phyloP scores from a whole-genome alignment of 2,329 filamentous ascomycete species.

The Pyrenophora graminea region DNA sequence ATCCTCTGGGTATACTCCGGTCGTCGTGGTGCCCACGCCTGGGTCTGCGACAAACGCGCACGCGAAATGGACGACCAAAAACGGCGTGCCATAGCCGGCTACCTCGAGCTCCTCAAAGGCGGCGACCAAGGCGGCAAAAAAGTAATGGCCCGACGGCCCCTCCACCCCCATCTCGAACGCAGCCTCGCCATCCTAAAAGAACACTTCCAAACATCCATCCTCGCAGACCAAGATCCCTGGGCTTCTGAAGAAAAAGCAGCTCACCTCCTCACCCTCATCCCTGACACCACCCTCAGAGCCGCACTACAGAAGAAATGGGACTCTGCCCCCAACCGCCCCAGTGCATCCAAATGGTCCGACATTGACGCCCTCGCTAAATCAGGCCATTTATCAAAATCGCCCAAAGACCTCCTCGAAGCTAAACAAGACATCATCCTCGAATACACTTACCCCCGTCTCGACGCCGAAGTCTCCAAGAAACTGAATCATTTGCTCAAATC shows the following conservation, averaged over 20 bases:
- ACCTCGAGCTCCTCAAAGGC: conserved; percentile 87
- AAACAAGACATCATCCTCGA: conserved; percentile 97
- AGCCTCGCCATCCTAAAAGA: conserved; percentile 83
- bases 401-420: conserved; percentile 75
- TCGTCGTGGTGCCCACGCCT: conserved; percentile 93
- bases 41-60: conserved; percentile 92
- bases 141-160: conserved; percentile 78
- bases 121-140: conserved; percentile 84
- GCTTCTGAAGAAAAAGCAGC: conserved; percentile 67
- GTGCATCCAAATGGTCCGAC: conserved; percentile 86
- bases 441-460: conserved; percentile 95
- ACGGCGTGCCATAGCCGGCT: conserved; percentile 81
- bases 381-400: conserved; percentile 73
- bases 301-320: conserved; percentile 90
- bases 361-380: conserved; percentile 85
- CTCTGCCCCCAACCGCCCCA: conserved; percentile 75
- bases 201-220: conserved; percentile 82
- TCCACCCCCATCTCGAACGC: conserved; percentile 88
- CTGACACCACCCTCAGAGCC: conserved; percentile 76
- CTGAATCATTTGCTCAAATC: conserved; percentile 97
- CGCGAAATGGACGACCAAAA: conserved; percentile 83
- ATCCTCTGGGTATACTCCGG: conserved; percentile 99
- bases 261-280: conserved; percentile 80
- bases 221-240: conserved; percentile 88
- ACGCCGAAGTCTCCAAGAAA: conserved; percentile 97